Conservation (phyloP, 73 alveolate species). For the Tetrahymena malaccensis region DNA sequence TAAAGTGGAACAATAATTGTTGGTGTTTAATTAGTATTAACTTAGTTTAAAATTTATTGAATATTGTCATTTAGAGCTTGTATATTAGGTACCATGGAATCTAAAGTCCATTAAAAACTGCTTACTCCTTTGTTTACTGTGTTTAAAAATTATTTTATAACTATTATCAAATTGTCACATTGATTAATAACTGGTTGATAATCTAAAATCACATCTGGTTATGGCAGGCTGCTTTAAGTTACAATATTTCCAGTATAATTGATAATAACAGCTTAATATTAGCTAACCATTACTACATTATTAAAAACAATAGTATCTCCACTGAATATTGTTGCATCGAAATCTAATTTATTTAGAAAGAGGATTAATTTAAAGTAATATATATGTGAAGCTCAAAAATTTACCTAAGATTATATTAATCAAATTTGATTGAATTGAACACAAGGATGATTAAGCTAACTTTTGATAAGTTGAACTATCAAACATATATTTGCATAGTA, state of each 20-base stretch:
- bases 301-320: background rate
- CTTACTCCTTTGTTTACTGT: background rate
- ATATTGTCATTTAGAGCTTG: background rate
- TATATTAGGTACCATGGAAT: background rate
- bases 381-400: background rate
- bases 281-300: background rate
- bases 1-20: background rate
- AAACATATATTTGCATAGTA: background rate
- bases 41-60: background rate
- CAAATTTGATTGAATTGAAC: background rate
- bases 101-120: background rate
- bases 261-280: background rate
- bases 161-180: background rate
- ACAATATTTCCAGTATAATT: background rate
- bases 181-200: background rate
- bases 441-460: background rate
- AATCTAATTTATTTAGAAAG: background rate
- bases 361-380: background rate
- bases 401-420: background rate
- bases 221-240: background rate
- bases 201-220: background rate
- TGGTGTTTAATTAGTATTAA: background rate
- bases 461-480: background rate
- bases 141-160: background rate
- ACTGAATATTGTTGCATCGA: background rate